Percentiles rank a stretch among this genome's conserved stretches.
These are phyloP conservation scores for Pyrus betulifolia DNA, from an alignment of 306 rosid genomes.

Conservation along the genomic window DNA sequence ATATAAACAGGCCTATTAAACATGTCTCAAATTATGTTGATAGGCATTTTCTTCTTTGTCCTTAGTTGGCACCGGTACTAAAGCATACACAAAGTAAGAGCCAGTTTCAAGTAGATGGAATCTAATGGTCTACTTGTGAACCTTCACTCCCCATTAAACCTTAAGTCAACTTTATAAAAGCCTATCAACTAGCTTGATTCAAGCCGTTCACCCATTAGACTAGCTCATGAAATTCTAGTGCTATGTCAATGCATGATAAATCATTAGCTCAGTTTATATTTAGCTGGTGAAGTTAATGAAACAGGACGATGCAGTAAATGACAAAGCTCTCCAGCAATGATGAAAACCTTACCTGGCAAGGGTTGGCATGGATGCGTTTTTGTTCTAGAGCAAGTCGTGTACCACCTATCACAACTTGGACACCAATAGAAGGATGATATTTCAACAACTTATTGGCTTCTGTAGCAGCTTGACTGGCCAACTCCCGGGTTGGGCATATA, in stretches of 20 bases:
- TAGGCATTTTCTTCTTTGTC: background rate
- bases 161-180: background rate
- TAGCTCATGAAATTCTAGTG: background rate
- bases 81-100: background rate
- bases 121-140: background rate
- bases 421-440: conserved; percentile 79
- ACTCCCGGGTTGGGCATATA: conserved; percentile 95
- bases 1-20: conserved; percentile 5
- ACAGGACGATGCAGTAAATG: background rate
- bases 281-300: background rate
- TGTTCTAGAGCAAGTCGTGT: conserved; percentile 82
- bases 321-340: conserved; percentile 3
- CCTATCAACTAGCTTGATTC: background rate
- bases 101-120: background rate
- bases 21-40: background rate
- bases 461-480: conserved; percentile 86
- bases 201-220: background rate
- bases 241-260: background rate
- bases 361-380: conserved; percentile 82
- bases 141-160: background rate
- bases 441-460: conserved; percentile 75
- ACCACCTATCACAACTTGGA: conserved; percentile 96
- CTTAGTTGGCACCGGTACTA: background rate
- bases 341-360: conserved; percentile 66
- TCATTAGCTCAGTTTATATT: conserved; percentile 4